Base-by-base conservation (phyloP, 345 rosid species). In the Corchorus olitorius region DNA sequence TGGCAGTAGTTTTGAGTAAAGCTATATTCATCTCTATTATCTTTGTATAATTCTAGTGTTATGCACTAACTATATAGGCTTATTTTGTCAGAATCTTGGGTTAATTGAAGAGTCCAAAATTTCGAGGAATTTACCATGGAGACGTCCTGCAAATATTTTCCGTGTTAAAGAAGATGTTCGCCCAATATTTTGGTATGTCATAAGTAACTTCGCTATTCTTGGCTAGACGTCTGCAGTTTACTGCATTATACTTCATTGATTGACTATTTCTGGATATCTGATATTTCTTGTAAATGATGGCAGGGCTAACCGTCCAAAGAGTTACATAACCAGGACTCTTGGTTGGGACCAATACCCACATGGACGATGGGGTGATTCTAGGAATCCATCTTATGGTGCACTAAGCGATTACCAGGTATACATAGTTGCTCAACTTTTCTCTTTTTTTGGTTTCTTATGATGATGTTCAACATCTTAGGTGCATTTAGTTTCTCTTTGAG, bases 241-340 rank as follows among this genome's bases (percentile, higher is more conserved):
- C 15, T 60, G 62, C 41, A 19, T 52, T 74, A 7, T 46, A 35
- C 52, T 9, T 35, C 35, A 14, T 52, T 75, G 62, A 2, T 39
- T 16, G 22, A 52, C 6, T 20, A 48, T 79, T 59, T 49, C 20
- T 72, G 59, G 22, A 80, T 13, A 52, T 65, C 72, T 83, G 68
- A 58, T 34, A 37, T 53, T 53, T 61, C 55, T 68, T 12, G 48
- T 56, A 16, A 59, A 78, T 85, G 60, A 70, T 86, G 81, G 71
- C 79, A 93, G 99, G 99, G 97, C 99, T 73, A 96, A 93, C 81
- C 98, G 98, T 81, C 99, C 99, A 17, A 93, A 94, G 94, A 96
- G 99, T 88, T 96, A 96, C 82, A 73, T 96, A 71, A 76, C 91
- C 49, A 91, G 99, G 88, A 93, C 99, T 67, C 76, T 83, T 73